A percentile compares a stretch with the other conserved stretches of the same genome.
phyloP scores from a whole-genome alignment of 163 green algal genomes.

The Scenedesmus sp. region DNA sequence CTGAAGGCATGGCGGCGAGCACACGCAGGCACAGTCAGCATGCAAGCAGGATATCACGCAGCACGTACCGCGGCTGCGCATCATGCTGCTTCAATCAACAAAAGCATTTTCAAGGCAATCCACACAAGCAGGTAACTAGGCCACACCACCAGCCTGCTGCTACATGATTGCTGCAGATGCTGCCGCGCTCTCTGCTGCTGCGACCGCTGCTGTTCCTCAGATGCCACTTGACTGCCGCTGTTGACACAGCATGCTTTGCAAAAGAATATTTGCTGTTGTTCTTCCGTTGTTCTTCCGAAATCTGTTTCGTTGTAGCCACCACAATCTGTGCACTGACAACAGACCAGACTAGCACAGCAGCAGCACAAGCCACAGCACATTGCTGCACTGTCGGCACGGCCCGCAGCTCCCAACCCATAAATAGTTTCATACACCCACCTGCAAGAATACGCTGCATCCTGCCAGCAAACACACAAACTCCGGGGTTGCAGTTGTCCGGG shows the following conservation, averaged over 20 bases:
- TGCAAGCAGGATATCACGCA: neutral
- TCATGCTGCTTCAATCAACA: neutral
- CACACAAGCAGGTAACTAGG: too few relatives aligned
- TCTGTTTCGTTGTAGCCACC: neutral
- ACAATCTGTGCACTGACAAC: neutral
- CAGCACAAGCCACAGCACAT: neutral
- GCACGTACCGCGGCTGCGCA: neutral
- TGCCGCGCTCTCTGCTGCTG: neutral
- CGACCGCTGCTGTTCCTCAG: neutral
- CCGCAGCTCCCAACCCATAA: neutral
- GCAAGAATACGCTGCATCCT: constrained; percentile 61
- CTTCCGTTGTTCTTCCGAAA: too few relatives aligned
- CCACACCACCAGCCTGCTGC: neutral
- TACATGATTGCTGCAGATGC: neutral
- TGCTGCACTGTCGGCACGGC: neutral
- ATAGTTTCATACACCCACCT: constrained; percentile 22
- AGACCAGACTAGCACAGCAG: neutral
- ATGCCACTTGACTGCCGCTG: neutral
- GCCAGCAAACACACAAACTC: neutral
- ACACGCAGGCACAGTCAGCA: neutral
- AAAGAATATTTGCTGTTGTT: too few relatives aligned
- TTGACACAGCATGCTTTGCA: neutral
- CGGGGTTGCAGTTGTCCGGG: neutral
- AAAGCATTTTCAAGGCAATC: too few relatives aligned
- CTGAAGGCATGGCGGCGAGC: constrained; percentile 41